phyloP scores from a whole-genome alignment of 2,329 filamentous ascomycete genomes.

The Uncinocarpus reesii region DNA sequence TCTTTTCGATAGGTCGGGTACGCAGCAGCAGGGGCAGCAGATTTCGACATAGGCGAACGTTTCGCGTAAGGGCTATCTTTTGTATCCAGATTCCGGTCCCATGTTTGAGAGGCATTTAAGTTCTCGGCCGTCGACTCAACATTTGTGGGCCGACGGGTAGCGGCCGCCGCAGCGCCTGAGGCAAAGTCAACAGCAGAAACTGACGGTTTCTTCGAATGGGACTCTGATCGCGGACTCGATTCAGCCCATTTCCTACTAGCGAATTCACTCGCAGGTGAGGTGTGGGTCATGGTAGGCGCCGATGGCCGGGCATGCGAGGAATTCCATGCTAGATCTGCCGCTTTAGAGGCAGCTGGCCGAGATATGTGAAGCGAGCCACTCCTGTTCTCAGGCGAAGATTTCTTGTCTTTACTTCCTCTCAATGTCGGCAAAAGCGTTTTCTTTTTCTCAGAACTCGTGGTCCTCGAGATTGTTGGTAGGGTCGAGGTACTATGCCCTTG shows the following conservation, averaged over 20 bases:
- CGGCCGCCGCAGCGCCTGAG: conserved; percentile 16
- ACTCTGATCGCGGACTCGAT: conserved; percentile 12
- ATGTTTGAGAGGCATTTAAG: conserved; percentile 9
- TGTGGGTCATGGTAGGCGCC: conserved; percentile 17
- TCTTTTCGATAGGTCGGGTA: conserved; percentile 31
- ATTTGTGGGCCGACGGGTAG: conserved; percentile 10
- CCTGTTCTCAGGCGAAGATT: conserved; percentile 21
- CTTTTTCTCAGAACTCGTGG: conserved; percentile 10
- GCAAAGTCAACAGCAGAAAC: conserved; percentile 6
- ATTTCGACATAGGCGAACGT: not conserved
- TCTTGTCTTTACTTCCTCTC: conserved; percentile 13
- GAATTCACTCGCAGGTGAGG: conserved; percentile 16
- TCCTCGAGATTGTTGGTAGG: not conserved
- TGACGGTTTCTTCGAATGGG: not conserved
- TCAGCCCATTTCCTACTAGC: conserved; percentile 20
- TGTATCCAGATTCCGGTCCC: conserved; percentile 20
- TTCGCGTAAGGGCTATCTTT: conserved; percentile 17
- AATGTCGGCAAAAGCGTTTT: conserved; percentile 13
- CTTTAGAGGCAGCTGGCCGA: conserved; percentile 43
- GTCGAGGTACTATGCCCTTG: not conserved
- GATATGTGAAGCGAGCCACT: conserved; percentile 5
- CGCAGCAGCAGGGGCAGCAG: conserved; percentile 29
- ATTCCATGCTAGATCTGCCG: conserved; percentile 54
- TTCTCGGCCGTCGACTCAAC: conserved; percentile 9
- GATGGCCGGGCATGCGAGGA: conserved; percentile 11